phyloP scores from a whole-genome alignment of 1,139 yeast genomes.

The Blastobotrys persicus region DNA sequence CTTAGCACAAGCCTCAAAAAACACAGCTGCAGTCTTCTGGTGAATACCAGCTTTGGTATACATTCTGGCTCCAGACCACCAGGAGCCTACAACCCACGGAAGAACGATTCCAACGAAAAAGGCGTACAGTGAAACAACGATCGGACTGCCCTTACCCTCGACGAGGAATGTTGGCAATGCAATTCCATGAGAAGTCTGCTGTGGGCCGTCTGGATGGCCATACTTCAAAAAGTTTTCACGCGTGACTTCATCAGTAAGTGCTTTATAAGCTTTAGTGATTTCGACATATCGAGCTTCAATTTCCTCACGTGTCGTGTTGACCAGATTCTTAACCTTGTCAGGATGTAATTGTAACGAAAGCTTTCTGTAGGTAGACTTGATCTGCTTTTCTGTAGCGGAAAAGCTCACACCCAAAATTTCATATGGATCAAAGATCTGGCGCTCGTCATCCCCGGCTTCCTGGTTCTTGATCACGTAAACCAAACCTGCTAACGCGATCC shows the following conservation, averaged over 20 bases:
- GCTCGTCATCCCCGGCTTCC: conserved; percentile 43
- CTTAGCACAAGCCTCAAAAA: conserved; percentile 52
- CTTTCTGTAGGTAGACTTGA: conserved; percentile 81
- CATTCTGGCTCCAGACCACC: conserved; percentile 87
- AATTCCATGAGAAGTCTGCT: conserved; percentile 90
- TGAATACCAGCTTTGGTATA: conserved; percentile 84
- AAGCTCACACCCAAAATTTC: conserved; percentile 72
- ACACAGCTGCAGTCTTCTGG: conserved; percentile 73
- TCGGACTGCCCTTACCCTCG: conserved; percentile 73
- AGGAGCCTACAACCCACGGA: conserved; percentile 72
- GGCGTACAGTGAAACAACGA: conserved; percentile 66
- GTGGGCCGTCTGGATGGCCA: conserved; percentile 99
- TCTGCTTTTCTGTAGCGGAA: conserved; percentile 69
- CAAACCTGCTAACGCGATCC: conserved; percentile 59
- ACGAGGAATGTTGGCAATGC: conserved; percentile 92
- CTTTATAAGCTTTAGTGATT: conserved; percentile 89
- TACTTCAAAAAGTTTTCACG: conserved; percentile 78
- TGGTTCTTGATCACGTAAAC: conserved; percentile 49
- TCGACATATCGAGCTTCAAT: conserved; percentile 77
- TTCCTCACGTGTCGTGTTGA: conserved; percentile 57
- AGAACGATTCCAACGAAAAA: conserved; percentile 70
- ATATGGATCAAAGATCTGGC: conserved; percentile 81
- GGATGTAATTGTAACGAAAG: conserved; percentile 89
- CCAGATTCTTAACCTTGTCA: conserved; percentile 66
- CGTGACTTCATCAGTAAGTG: conserved; percentile 86